Evolutionary conservation across 139 green algal species (phyloP).

Genomic region (Haematococcus lacustris): DNA sequence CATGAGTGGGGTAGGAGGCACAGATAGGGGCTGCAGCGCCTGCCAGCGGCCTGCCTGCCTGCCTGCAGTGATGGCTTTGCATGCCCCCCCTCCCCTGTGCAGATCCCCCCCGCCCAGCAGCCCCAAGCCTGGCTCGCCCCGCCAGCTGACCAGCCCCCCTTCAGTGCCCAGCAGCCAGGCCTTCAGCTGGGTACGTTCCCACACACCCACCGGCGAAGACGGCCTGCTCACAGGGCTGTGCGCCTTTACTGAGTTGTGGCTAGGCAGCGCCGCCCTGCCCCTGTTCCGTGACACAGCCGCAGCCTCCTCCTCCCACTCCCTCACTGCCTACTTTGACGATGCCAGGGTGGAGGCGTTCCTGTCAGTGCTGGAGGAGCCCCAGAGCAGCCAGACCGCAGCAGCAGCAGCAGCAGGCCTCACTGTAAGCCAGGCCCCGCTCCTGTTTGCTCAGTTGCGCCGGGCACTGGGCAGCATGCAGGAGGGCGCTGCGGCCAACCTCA

Average conservation of each 20-base stretch:
- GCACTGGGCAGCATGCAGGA: not conserved
- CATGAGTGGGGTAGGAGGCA: no score
- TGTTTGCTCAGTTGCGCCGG: not conserved
- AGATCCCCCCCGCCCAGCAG: no score
- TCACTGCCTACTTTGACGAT: conserved; percentile 49
- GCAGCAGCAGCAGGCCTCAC: not conserved
- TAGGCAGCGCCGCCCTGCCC: conserved; percentile 39
- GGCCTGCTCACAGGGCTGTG: conserved; percentile 54
- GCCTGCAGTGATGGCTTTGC: no score
- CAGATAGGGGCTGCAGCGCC: no score
- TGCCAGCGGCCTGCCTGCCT: no score
- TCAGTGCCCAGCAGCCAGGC: no score
- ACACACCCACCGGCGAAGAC: conserved; percentile 24
- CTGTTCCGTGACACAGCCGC: conserved; percentile 35
- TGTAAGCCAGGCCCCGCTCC: not conserved
- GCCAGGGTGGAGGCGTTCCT: conserved; percentile 29
- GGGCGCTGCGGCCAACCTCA: not conserved
- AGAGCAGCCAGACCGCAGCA: not conserved
- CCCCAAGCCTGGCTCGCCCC: no score
- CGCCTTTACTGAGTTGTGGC: conserved; percentile 45
- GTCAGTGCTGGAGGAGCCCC: conserved; percentile 30
- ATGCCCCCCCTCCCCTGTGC: no score
- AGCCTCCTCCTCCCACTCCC: conserved; percentile 18
- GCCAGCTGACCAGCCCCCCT: no score
- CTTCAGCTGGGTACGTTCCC: conserved; percentile 29